These are phyloP conservation scores for Rubus idaeus DNA, from an alignment of 306 rosid species.

Conservation along the genomic window DNA sequence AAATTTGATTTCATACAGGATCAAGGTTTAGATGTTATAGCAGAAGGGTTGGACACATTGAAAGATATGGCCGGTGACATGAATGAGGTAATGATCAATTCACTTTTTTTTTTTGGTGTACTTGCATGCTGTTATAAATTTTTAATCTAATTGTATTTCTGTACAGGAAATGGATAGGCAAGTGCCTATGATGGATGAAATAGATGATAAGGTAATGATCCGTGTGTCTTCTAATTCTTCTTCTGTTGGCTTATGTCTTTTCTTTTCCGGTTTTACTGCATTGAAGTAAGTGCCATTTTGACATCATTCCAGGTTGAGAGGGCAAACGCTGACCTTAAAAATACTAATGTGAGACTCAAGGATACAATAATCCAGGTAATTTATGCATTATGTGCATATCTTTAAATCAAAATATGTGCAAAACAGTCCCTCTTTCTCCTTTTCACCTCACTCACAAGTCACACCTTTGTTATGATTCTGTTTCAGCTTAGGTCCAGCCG, in stretches of 20 bases:
- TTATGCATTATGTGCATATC: neutral
- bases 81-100: conserved; percentile 26
- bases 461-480: neutral
- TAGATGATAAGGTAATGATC: conserved; percentile 34
- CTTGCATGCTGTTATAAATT: neutral
- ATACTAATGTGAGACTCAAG: conserved; percentile 40
- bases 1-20: conserved; percentile 27
- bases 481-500: conserved; percentile 46
- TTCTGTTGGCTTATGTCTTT: neutral
- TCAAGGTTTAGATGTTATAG: conserved; percentile 44
- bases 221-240: neutral
- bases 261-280: neutral
- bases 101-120: neutral
- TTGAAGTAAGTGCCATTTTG: neutral
- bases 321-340: conserved; percentile 42
- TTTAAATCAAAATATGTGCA: neutral
- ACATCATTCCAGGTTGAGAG: conserved; percentile 33
- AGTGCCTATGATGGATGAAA: conserved; percentile 36
- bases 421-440: neutral
- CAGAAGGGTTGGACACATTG: conserved; percentile 42
- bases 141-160: neutral
- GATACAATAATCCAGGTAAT: conserved; percentile 34
- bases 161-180: conserved; percentile 38
- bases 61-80: conserved; percentile 44
- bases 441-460: neutral